Conservation (phyloP, 495 filamentous ascomycete genomes). For the Monascus purpureus region DNA sequence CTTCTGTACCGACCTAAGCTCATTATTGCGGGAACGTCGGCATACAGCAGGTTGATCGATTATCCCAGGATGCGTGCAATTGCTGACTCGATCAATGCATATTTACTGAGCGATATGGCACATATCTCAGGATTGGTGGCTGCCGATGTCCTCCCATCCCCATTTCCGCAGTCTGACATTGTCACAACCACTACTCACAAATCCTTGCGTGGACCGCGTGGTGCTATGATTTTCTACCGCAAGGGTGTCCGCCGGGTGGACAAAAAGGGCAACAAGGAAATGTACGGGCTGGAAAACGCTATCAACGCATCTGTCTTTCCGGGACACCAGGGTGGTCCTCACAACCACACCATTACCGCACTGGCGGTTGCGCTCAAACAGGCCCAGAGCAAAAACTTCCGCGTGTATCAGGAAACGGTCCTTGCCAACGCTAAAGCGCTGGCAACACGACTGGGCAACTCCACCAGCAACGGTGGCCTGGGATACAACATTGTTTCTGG, state of each 20-base stretch:
- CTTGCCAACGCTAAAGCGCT: slow-evolving; percentile 81
- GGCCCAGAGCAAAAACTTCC: slow-evolving; percentile 79
- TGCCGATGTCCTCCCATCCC: slow-evolving; percentile 74
- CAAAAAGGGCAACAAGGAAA: slow-evolving; percentile 70
- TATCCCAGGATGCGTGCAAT: slow-evolving; percentile 80
- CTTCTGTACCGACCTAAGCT: slow-evolving; percentile 84
- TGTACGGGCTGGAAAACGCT: slow-evolving; percentile 85
- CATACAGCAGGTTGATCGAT: slow-evolving; percentile 89
- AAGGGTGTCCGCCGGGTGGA: slow-evolving; percentile 76
- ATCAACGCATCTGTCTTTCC: slow-evolving; percentile 98
- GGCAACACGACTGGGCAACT: slow-evolving; percentile 53
- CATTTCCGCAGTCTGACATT: slow-evolving; percentile 82
- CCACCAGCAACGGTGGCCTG: slow-evolving; percentile 59
- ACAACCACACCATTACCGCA: slow-evolving; percentile 98
- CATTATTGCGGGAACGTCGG: slow-evolving; percentile 87
- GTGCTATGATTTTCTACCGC: slow-evolving; percentile 97
- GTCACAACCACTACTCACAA: slow-evolving; percentile 99
- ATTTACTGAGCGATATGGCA: slow-evolving; percentile 92
- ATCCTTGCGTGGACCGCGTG: slow-evolving; percentile 83
- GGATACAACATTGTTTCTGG: slow-evolving; percentile 87
- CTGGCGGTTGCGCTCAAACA: slow-evolving; percentile 88
- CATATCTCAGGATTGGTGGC: slow-evolving; percentile 93
- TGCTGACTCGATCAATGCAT: slow-evolving; percentile 78
- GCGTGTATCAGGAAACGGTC: slow-evolving; percentile 75
- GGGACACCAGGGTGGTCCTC: slow-evolving; percentile 95